These are phyloP conservation scores for Arachnomyces sp. DNA, from an alignment of 2,329 filamentous ascomycete genomes.

Conservation along the genomic window DNA sequence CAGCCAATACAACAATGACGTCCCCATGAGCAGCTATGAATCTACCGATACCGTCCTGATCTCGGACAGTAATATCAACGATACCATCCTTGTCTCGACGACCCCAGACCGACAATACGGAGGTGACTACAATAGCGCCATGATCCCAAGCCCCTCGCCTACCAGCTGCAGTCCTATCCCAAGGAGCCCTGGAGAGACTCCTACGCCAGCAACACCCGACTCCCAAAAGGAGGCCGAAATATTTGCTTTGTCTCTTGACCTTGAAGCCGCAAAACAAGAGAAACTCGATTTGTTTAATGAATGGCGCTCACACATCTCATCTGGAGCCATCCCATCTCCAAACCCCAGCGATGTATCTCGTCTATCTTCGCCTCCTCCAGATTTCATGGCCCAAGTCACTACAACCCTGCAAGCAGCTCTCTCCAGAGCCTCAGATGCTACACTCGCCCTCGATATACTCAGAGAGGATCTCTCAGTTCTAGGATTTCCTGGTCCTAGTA, in stretches of 20 bases:
- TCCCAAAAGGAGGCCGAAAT: constrained; percentile 19
- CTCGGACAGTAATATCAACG: background rate
- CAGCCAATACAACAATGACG: too few relatives aligned
- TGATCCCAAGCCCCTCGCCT: constrained; percentile 15
- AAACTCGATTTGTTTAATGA: constrained; percentile 33
- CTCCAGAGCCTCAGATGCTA: constrained; percentile 30
- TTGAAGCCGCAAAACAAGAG: constrained; percentile 32
- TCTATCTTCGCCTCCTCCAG: constrained; percentile 28
- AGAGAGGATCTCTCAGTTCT: constrained; percentile 28
- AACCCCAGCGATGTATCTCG: constrained; percentile 15
- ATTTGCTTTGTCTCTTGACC: constrained; percentile 24
- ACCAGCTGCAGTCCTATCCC: constrained; percentile 8
- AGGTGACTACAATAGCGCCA: constrained; percentile 5
- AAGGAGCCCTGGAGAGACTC: constrained; percentile 12
- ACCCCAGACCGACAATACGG: constrained; percentile 23
- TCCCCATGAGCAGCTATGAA: too few relatives aligned
- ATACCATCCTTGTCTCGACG: constrained; percentile 22
- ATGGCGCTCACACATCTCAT: constrained; percentile 25
- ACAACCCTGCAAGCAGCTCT: constrained; percentile 28
- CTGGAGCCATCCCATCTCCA: constrained; percentile 14
- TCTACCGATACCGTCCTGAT: too few relatives aligned
- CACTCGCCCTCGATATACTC: constrained; percentile 27
- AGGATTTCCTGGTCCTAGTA: constrained; percentile 29
- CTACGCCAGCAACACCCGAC: constrained; percentile 12
- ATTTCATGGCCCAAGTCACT: constrained; percentile 31